Evolutionary conservation across 345 rosid species (phyloP).

Genomic region (Eutrema japonicum): DNA sequence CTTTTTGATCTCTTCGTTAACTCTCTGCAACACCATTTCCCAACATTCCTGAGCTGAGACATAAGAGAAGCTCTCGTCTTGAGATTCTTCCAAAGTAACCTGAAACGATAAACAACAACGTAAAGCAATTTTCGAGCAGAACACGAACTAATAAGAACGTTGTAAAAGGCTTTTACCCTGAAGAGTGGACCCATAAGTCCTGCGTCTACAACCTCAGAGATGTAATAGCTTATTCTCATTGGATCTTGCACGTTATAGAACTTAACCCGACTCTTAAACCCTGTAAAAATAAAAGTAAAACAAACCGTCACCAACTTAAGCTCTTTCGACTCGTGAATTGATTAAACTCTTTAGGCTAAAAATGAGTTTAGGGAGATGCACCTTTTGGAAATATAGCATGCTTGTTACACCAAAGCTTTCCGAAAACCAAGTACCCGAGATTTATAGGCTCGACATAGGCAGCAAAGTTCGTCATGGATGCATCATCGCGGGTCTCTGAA

Average conservation of each 20-base stretch:
- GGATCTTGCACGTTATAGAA: slow-evolving; percentile 66
- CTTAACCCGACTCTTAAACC: slow-evolving; percentile 69
- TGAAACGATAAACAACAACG: slow-evolving; percentile 36
- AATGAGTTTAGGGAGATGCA: slow-evolving; percentile 28
- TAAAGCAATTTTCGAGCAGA: background rate
- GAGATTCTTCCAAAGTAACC: slow-evolving; percentile 76
- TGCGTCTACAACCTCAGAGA: slow-evolving; percentile 73
- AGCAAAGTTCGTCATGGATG: background rate
- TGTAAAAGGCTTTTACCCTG: slow-evolving; percentile 52
- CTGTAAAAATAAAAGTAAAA: slow-evolving; percentile 43
- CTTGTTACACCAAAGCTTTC: slow-evolving; percentile 65
- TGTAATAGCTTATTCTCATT: slow-evolving; percentile 53
- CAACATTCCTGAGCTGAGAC: slow-evolving; percentile 75
- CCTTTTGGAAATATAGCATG: slow-evolving; percentile 75
- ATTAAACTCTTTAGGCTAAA: background rate
- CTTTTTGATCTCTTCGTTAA: slow-evolving; percentile 39
- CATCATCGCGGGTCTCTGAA: background rate
- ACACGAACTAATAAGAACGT: slow-evolving; percentile 14
- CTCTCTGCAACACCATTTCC: slow-evolving; percentile 67
- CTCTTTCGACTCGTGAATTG: background rate
- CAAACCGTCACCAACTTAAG: slow-evolving; percentile 1
- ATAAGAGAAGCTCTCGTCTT: slow-evolving; percentile 52
- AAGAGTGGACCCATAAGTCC: slow-evolving; percentile 80
- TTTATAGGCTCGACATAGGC: slow-evolving; percentile 51
- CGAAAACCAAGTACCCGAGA: slow-evolving; percentile 54